phyloP scores from a whole-genome alignment of 1,139 yeast genomes.

The Saccharomyces hybrid region DNA sequence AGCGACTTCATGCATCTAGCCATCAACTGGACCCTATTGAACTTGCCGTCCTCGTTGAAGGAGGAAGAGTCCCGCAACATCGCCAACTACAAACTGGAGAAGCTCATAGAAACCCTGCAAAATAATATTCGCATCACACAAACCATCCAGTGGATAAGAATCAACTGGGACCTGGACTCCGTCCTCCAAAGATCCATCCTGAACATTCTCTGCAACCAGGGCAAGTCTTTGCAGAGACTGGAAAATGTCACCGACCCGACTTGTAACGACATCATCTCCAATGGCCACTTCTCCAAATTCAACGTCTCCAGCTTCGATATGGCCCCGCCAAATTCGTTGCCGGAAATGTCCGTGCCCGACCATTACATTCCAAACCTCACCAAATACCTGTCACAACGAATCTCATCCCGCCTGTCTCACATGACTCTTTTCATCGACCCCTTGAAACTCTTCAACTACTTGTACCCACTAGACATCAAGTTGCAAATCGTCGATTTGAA shows the following conservation, averaged over 20 bases:
- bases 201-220: slow-evolving; percentile 23
- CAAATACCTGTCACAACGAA: slow-evolving; percentile 24
- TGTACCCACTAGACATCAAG: slow-evolving; percentile 27
- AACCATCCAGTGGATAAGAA: slow-evolving; percentile 33
- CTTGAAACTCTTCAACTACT: slow-evolving; percentile 30
- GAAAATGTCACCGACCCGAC: slow-evolving; percentile 36
- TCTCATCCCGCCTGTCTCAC: slow-evolving; percentile 27
- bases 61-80: slow-evolving; percentile 28
- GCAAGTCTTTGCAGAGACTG: slow-evolving; percentile 29
- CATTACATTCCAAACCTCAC: slow-evolving; percentile 29
- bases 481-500: slow-evolving; percentile 34
- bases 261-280: slow-evolving; percentile 32
- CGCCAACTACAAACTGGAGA: slow-evolving; percentile 25
- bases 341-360: slow-evolving; percentile 28
- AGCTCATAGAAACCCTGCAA: slow-evolving; percentile 26
- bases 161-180: slow-evolving; percentile 37
- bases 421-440: slow-evolving; percentile 36
- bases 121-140: slow-evolving; percentile 18
- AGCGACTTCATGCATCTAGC: slow-evolving; percentile 30
- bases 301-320: slow-evolving; percentile 34
- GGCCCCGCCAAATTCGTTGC: slow-evolving; percentile 38
- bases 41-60: slow-evolving; percentile 25
- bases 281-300: slow-evolving; percentile 20
- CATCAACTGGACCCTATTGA: slow-evolving; percentile 30
- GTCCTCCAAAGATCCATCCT: slow-evolving; percentile 29